Conservation (phyloP, 2,329 filamentous ascomycete species). For the Pseudogymnoascus sp. region DNA sequence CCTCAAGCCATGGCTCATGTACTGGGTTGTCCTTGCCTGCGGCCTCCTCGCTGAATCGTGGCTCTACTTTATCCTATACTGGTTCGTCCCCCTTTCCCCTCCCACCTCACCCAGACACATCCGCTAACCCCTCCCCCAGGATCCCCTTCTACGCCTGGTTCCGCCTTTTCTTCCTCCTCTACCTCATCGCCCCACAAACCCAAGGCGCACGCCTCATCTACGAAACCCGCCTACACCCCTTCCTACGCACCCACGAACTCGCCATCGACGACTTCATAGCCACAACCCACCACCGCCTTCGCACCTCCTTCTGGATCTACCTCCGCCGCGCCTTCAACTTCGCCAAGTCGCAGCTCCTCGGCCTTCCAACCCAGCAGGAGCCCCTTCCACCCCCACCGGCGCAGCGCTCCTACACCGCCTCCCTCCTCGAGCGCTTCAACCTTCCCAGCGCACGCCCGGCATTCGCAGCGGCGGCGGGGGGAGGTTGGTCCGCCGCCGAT, state of each 20-base stretch:
- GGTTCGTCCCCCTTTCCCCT: conserved; percentile 38
- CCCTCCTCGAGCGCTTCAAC: conserved; percentile 75
- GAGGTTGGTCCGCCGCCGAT: conserved; percentile 44
- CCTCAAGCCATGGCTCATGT: conserved; percentile 97
- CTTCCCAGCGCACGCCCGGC: conserved; percentile 61
- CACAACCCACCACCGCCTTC: conserved; percentile 67
- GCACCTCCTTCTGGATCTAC: conserved; percentile 67
- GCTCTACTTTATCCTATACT: conserved; percentile 76
- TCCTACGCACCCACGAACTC: conserved; percentile 75
- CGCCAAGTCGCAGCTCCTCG: conserved; percentile 69
- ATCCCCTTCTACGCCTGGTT: conserved; percentile 91
- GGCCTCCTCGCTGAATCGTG: conserved; percentile 77
- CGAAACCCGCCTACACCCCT: conserved; percentile 76
- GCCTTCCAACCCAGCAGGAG: conserved; percentile 51
- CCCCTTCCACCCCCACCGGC: conserved; percentile 38
- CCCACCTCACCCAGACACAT: neutral
- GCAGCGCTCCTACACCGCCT: conserved; percentile 60
- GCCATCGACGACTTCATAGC: conserved; percentile 88
- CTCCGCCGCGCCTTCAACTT: conserved; percentile 62
- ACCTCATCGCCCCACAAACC: conserved; percentile 95
- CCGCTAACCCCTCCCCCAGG: conserved; percentile 35
- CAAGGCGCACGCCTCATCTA: conserved; percentile 86
- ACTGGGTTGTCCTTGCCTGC: conserved; percentile 89
- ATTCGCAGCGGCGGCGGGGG: conserved; percentile 23
- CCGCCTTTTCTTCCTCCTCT: conserved; percentile 77